phyloP scores from a whole-genome alignment of 176 grass and related monocot genomes.

The Musa acuminata region DNA sequence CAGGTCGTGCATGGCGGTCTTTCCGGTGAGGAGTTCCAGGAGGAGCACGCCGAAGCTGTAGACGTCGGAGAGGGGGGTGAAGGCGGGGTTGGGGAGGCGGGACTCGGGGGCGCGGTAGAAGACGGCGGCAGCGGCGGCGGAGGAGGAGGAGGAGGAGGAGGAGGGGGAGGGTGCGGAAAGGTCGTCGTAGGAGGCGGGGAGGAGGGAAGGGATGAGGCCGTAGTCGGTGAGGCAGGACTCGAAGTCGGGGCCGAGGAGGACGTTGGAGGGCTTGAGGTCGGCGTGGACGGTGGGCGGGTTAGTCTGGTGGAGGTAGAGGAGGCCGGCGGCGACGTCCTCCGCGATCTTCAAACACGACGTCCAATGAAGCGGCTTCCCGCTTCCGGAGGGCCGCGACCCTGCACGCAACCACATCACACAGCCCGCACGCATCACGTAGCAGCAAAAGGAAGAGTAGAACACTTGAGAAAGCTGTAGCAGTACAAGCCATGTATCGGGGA shows the following conservation, averaged over 20 bases:
- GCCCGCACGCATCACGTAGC: neutral
- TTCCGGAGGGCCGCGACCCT: slow-evolving; percentile 59
- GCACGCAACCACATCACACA: neutral
- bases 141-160: too few species aligned
- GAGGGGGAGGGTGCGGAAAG: slow-evolving; percentile 19
- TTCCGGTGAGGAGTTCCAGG: slow-evolving; percentile 78
- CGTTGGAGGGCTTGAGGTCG: slow-evolving; percentile 34
- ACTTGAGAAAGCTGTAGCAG: neutral
- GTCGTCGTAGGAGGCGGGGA: slow-evolving; percentile 14
- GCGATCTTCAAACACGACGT: slow-evolving; percentile 96
- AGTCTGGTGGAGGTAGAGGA: slow-evolving; percentile 68
- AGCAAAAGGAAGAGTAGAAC: neutral
- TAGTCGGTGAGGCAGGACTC: slow-evolving; percentile 97
- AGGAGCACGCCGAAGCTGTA: slow-evolving; percentile 95
- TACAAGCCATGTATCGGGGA: neutral
- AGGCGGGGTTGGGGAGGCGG: slow-evolving; percentile 18
- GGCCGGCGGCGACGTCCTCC: slow-evolving; percentile 64
- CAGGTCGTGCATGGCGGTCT: slow-evolving; percentile 68
- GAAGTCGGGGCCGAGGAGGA: slow-evolving; percentile 81
- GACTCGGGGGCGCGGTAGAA: slow-evolving; percentile 59
- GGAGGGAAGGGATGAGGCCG: slow-evolving; percentile 53
- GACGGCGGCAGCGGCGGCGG: slow-evolving; percentile 29
- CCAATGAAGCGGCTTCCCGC: slow-evolving; percentile 93
- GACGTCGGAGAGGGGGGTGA: slow-evolving; percentile 49
- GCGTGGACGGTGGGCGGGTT: slow-evolving; percentile 13